phyloP scores from a whole-genome alignment of 352 stramenopile genomes.

The Pythium vanterpoolii region DNA sequence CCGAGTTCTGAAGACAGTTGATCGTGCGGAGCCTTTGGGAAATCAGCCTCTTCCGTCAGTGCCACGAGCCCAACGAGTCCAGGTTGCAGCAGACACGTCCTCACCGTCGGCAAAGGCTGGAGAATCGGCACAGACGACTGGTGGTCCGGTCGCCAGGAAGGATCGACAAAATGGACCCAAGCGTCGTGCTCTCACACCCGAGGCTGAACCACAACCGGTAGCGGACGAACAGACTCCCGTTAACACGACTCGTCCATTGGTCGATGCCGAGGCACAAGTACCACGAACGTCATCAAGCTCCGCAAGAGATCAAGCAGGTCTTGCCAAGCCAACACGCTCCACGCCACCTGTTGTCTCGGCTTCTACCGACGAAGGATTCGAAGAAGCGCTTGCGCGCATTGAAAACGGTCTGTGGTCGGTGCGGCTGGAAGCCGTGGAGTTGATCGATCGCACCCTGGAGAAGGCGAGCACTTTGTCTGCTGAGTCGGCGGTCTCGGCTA shows the following conservation, averaged over 20 bases:
- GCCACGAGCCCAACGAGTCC: slow-evolving; percentile 20
- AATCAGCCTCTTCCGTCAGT: slow-evolving; percentile 5
- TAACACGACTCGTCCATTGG: background rate
- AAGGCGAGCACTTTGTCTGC: background rate
- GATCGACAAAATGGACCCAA: slow-evolving; percentile 25
- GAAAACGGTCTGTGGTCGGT: slow-evolving; percentile 62
- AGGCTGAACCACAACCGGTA: background rate
- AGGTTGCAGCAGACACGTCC: slow-evolving; percentile 10
- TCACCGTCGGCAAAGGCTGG: background rate
- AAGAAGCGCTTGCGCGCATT: slow-evolving; percentile 47
- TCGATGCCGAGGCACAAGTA: background rate
- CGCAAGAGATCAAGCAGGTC: slow-evolving; percentile 12
- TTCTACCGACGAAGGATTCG: slow-evolving; percentile 35
- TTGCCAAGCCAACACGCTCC: slow-evolving; percentile 1
- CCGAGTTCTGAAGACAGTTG: slow-evolving; percentile 20
- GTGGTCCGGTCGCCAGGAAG: slow-evolving; percentile 16
- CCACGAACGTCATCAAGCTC: background rate
- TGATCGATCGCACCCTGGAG: slow-evolving; percentile 23
- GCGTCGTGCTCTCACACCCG: slow-evolving; percentile 18
- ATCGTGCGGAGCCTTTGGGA: background rate
- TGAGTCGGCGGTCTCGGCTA: background rate
- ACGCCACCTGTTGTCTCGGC: slow-evolving; percentile 13
- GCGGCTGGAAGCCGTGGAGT: slow-evolving; percentile 58
- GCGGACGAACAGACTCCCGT: background rate
- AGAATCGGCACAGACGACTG: background rate